phyloP scores from a whole-genome alignment of 306 rosid genomes.

The Ochetophila trinervis region DNA sequence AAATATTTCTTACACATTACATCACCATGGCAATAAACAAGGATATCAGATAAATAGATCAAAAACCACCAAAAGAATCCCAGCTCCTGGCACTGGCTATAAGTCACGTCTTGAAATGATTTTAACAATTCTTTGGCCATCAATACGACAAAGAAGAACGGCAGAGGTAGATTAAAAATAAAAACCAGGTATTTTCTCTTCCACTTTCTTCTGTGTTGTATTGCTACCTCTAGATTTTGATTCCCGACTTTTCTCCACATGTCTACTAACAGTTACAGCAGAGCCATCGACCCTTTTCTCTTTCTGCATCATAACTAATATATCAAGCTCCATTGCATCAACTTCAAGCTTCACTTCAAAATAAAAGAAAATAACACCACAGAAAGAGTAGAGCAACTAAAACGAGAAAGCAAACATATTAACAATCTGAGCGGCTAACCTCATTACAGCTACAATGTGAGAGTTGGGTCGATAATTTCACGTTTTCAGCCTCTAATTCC shows the following conservation, averaged over 20 bases:
- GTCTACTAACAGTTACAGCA: conserved; percentile 3
- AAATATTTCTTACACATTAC: too few species aligned
- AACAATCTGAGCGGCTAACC: conserved; percentile 37
- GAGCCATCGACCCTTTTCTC: conserved; percentile 28
- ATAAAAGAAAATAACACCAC: not conserved
- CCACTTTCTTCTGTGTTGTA: conserved; percentile 30
- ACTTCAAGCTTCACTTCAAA: conserved; percentile 2
- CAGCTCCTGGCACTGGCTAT: not conserved
- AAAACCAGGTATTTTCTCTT: conserved; percentile 44
- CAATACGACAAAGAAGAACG: not conserved
- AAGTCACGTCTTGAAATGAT: too few species aligned
- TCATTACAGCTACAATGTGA: conserved; percentile 40
- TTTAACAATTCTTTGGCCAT: not conserved
- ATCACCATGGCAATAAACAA: too few species aligned
- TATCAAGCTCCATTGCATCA: conserved; percentile 17
- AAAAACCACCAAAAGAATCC: too few species aligned
- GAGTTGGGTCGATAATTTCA: conserved; percentile 54
- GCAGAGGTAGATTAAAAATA: too few species aligned
- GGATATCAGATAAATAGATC: too few species aligned
- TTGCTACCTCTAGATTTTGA: conserved; percentile 24
- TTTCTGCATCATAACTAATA: conserved; percentile 45
- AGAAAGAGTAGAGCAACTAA: not conserved
- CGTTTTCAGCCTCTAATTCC: conserved; percentile 72
- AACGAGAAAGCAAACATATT: conserved; percentile 1
- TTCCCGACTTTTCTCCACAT: conserved; percentile 26